Percentiles rank a stretch among this genome's conserved stretches.
Conservation (phyloP, 2,329 filamentous ascomycete genomes). For the Ceratocystis diversiconidia region DNA sequence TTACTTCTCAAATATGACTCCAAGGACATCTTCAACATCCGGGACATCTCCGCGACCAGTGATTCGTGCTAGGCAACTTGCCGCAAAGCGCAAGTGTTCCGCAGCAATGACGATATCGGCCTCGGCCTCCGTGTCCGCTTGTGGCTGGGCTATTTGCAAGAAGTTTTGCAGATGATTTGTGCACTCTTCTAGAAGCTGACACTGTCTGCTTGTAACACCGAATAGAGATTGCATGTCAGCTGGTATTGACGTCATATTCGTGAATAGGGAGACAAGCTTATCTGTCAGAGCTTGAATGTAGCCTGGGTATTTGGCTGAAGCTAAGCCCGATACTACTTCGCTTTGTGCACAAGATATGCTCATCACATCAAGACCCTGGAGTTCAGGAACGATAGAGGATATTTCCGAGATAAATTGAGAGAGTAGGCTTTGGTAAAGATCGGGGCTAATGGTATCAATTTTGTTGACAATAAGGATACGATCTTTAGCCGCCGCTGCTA, state of each 20-base stretch:
- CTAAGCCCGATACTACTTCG: slow-evolving; percentile 34
- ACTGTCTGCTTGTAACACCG: slow-evolving; percentile 81
- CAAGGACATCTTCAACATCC: slow-evolving; percentile 89
- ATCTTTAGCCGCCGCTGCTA: slow-evolving; percentile 36
- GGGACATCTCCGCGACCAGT: slow-evolving; percentile 73
- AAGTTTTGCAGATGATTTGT: slow-evolving; percentile 59
- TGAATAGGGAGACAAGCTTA: slow-evolving; percentile 54
- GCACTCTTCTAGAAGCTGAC: slow-evolving; percentile 64
- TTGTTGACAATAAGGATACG: slow-evolving; percentile 50
- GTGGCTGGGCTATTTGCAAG: slow-evolving; percentile 39
- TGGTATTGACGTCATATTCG: slow-evolving; percentile 53
- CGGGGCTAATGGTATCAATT: slow-evolving; percentile 33
- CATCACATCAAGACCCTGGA: slow-evolving; percentile 32
- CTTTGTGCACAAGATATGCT: slow-evolving; percentile 22
- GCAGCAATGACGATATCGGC: slow-evolving; percentile 81
- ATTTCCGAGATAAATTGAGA: slow-evolving; percentile 2
- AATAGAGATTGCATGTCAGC: slow-evolving; percentile 68
- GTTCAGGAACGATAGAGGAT: slow-evolving; percentile 25
- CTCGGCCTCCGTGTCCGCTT: slow-evolving; percentile 30
- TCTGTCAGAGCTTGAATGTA: slow-evolving; percentile 55
- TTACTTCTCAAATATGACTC: slow-evolving; percentile 95
- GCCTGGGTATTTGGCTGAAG: slow-evolving; percentile 36
- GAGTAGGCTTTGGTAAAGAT: slow-evolving; percentile 26
- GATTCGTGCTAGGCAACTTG: slow-evolving; percentile 67
- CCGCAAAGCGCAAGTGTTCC: slow-evolving; percentile 72